Base-by-base conservation (phyloP, 1,284 basidiomycete species). In the Mycena sp. region DNA sequence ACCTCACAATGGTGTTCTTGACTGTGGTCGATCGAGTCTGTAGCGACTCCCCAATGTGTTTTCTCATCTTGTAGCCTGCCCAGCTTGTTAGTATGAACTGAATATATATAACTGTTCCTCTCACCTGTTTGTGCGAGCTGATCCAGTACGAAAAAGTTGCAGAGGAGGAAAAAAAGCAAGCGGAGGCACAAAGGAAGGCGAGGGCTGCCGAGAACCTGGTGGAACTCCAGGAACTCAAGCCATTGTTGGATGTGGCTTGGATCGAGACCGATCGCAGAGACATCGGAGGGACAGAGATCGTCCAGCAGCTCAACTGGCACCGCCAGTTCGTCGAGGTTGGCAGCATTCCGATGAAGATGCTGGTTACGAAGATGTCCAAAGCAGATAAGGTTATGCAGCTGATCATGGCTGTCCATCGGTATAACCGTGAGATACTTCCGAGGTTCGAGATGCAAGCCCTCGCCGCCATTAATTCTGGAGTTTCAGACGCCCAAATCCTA, bases 11-110 rank as follows among this genome's bases (percentile, higher is more conserved):
- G 17, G 38, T 19, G 4, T 40, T 55, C 2, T 29, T 23, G 10
- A 55, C 37, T 2, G 52, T 37, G n/a, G 19, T 25, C 46, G 56
- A 49, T 0, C 56, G 56, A 3, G 46, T 48, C 19, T 58, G 57
- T 12, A 58, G n/a, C 3, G 57, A 30, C 23, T 58, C 51, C 2
- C 25, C 46, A 21, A 58, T 58, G 16, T 58, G 45, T 19, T n/a
- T 41, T 9, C 57, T 32, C 48, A 49, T 49, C 30, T n/a, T n/a
- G n/a, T n/a, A n/a, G n/a, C n/a, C n/a, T n/a, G n/a, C n/a, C n/a
- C n/a, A n/a, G n/a, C n/a, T n/a, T n/a, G n/a, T n/a, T n/a, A n/a
- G n/a, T n/a, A n/a, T n/a, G n/a, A n/a, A n/a, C n/a, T n/a, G n/a
- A n/a, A n/a, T n/a, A n/a, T n/a, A n/a, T n/a, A n/a, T n/a, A n/a